These are phyloP conservation scores for Angomonas ambiguus DNA, from an alignment of 208 protist genomes.

Conservation along the genomic window DNA sequence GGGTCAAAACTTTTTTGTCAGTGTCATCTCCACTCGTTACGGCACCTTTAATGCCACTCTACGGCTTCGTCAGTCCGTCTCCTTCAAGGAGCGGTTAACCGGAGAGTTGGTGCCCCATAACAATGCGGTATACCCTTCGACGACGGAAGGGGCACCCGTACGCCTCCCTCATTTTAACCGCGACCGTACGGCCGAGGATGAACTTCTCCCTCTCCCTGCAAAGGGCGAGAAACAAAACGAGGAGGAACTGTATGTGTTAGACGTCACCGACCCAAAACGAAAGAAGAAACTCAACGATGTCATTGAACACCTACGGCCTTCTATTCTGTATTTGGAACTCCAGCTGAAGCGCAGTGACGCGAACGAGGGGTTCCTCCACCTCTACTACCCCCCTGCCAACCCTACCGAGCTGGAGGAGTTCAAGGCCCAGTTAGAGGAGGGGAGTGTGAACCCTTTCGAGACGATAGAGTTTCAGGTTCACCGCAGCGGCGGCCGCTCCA, in stretches of 20 bases:
- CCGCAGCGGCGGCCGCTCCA: background rate
- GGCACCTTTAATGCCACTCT: slow-evolving; percentile 76
- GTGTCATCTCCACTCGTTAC: slow-evolving; percentile 56
- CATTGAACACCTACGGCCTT: slow-evolving; percentile 1
- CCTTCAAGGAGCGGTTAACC: slow-evolving; percentile 61
- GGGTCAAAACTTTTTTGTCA: slow-evolving; percentile 56
- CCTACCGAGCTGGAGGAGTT: background rate
- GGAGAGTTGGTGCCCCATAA: slow-evolving; percentile 65
- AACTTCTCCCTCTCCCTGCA: background rate
- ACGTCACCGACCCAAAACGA: background rate
- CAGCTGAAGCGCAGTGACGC: background rate
- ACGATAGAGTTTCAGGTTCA: background rate
- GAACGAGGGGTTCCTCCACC: background rate
- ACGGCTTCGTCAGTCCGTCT: slow-evolving; percentile 31
- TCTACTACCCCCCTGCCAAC: background rate
- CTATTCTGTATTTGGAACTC: background rate
- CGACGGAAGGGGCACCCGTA: background rate
- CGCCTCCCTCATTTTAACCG: slow-evolving; percentile 43
- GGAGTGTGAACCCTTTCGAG: background rate
- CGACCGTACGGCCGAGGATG: slow-evolving; percentile 24
- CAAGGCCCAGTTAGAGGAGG: background rate
- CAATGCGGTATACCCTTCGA: slow-evolving; percentile 6
- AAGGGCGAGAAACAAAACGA: background rate
- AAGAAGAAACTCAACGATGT: background rate
- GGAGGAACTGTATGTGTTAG: background rate